phyloP scores from a whole-genome alignment of 2,329 filamentous ascomycete genomes.

The Colletotrichum sp. region DNA sequence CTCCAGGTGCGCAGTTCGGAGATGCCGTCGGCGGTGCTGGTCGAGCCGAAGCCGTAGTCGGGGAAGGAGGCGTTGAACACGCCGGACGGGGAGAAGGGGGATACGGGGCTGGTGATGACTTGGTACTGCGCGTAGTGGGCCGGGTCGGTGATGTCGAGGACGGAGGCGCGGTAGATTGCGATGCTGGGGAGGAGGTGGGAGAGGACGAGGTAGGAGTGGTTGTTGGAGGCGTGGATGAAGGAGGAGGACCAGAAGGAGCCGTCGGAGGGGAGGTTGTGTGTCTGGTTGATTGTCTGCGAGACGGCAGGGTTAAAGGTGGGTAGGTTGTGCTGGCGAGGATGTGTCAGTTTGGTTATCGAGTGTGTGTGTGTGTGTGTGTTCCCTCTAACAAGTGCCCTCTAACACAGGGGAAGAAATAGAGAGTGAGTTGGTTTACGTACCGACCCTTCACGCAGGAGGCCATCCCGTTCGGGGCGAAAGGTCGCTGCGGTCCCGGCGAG shows the following conservation, averaged over 20 bases:
- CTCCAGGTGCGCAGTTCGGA: neutral
- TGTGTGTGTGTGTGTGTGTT: too few species aligned
- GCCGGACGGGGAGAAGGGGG: neutral
- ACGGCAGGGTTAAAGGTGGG: neutral
- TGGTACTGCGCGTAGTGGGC: neutral
- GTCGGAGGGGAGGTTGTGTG: neutral
- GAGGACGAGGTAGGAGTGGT: neutral
- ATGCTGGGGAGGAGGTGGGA: neutral
- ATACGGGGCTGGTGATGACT: neutral
- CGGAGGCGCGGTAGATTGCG: neutral
- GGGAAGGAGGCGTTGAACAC: neutral
- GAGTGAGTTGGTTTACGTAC: neutral
- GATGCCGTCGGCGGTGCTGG: neutral
- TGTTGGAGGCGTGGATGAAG: neutral
- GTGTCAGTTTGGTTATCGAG: neutral
- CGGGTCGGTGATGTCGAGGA: neutral
- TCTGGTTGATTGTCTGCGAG: neutral
- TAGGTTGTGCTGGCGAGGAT: neutral
- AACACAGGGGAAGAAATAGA: neutral
- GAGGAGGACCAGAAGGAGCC: neutral
- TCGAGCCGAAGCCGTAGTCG: neutral
- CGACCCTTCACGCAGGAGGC: neutral
- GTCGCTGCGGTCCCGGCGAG: neutral
- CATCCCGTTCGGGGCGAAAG: neutral
- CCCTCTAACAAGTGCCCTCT: rapidly evolving